Evolutionary conservation across 1,284 basidiomycete species (phyloP).

Genomic region (Waitea zeae): DNA sequence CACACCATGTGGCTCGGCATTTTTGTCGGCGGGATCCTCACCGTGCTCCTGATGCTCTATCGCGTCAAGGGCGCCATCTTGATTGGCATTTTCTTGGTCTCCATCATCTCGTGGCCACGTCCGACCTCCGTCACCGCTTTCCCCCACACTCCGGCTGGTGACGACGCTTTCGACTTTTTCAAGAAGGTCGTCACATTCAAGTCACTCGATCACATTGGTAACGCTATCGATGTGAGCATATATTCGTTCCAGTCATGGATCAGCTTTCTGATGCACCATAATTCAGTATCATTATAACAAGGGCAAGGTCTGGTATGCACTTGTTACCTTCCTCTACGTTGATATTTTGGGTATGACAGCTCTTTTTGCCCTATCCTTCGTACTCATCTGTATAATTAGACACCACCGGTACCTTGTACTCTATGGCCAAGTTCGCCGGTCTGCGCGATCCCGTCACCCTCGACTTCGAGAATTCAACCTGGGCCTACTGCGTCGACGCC

Average conservation of each 20-base stretch:
- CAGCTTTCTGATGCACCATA: constrained; percentile 2
- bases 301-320: constrained; percentile 74
- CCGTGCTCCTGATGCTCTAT: constrained; percentile 70
- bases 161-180: constrained; percentile 73
- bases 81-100: constrained; percentile 73
- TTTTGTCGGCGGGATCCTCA: constrained; percentile 74
- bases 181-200: constrained; percentile 74
- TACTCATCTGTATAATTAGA: too few species aligned
- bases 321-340: constrained; percentile 81
- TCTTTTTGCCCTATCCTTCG: too few species aligned
- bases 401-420: constrained; percentile 48
- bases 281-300: constrained; percentile 16
- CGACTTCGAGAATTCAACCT: constrained; percentile 77
- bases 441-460: constrained; percentile 72
- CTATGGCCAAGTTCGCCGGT: constrained; percentile 88
- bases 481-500: constrained; percentile 76
- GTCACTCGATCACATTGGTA: constrained; percentile 40
- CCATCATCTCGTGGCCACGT: constrained; percentile 80
- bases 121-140: constrained; percentile 69
- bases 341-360: constrained; percentile 48
- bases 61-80: constrained; percentile 75
- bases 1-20: constrained; percentile 84
- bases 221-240: constrained; percentile 42
- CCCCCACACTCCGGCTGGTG: constrained; percentile 53
- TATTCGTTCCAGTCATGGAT: background rate